These are phyloP conservation scores for Huntiella abstrusa DNA, from an alignment of 2,329 filamentous ascomycete genomes.

Conservation along the genomic window DNA sequence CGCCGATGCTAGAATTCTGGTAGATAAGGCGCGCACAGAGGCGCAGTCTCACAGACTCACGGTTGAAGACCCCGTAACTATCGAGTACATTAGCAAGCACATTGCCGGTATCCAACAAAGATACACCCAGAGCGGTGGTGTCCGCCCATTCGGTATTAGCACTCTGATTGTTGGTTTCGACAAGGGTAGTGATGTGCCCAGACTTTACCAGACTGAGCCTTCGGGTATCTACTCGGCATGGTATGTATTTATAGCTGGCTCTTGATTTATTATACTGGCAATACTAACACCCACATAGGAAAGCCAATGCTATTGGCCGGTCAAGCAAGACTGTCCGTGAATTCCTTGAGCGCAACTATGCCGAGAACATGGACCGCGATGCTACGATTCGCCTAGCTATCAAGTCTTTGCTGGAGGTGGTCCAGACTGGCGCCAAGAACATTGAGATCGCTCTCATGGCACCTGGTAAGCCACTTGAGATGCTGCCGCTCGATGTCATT, in stretches of 20 bases:
- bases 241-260: slow-evolving; percentile 29
- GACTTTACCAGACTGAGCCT: slow-evolving; percentile 97
- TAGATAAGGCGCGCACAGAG: slow-evolving; percentile 95
- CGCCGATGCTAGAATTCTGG: slow-evolving; percentile 89
- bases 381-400: slow-evolving; percentile 92
- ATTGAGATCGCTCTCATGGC: slow-evolving; percentile 99
- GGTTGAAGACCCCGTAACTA: slow-evolving; percentile 89
- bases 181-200: slow-evolving; percentile 69
- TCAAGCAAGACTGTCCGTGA: slow-evolving; percentile 98
- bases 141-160: slow-evolving; percentile 95
- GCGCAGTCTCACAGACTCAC: slow-evolving; percentile 94
- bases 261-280: neutral
- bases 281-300: slow-evolving; percentile 37
- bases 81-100: slow-evolving; percentile 99
- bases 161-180: slow-evolving; percentile 98
- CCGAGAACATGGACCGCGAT: slow-evolving; percentile 91
- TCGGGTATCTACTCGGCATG: slow-evolving; percentile 98
- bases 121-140: slow-evolving; percentile 97
- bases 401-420: slow-evolving; percentile 93
- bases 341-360: slow-evolving; percentile 97
- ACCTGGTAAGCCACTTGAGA: slow-evolving; percentile 76
- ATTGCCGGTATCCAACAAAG: slow-evolving; percentile 94
- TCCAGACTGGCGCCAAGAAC: slow-evolving; percentile 98
- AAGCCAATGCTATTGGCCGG: slow-evolving; percentile 95
- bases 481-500: slow-evolving; percentile 88